A percentile compares a stretch with the other conserved stretches of the same genome.
Conservation (phyloP, 2,329 filamentous ascomycete genomes). For the Alternaria brassicae region DNA sequence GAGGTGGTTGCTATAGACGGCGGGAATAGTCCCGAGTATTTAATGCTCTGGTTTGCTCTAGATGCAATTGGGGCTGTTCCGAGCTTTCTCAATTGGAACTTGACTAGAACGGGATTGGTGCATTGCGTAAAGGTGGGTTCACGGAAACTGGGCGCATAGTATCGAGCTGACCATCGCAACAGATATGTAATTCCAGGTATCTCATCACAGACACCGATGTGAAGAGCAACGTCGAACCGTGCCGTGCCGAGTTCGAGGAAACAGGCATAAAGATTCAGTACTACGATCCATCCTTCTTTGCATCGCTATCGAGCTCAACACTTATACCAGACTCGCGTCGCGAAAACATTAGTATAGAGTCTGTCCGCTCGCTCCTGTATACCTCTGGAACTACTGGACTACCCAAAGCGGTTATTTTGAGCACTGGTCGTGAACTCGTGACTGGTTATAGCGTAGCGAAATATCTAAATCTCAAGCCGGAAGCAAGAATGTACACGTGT, state of each 20-base stretch:
- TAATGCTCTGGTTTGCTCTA: slow-evolving; percentile 50
- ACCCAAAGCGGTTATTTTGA: slow-evolving; percentile 43
- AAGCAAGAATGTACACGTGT: slow-evolving; percentile 45
- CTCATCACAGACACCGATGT: slow-evolving; percentile 54
- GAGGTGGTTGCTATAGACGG: slow-evolving; percentile 49
- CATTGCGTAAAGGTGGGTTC: slow-evolving; percentile 49
- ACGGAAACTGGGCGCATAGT: slow-evolving; percentile 28
- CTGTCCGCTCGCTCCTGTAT: slow-evolving; percentile 43
- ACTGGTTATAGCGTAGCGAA: slow-evolving; percentile 28
- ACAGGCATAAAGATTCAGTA: slow-evolving; percentile 37
- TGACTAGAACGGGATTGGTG: slow-evolving; percentile 44
- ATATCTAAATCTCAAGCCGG: slow-evolving; percentile 40
- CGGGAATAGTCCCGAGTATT: slow-evolving; percentile 46
- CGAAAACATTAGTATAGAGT: slow-evolving; percentile 33
- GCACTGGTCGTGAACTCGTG: slow-evolving; percentile 40
- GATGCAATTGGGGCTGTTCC: slow-evolving; percentile 44
- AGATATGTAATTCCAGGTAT: slow-evolving; percentile 57
- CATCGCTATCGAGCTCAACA: slow-evolving; percentile 29
- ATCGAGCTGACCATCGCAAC: slow-evolving; percentile 57
- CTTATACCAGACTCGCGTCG: slow-evolving; percentile 35
- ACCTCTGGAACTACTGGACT: slow-evolving; percentile 49
- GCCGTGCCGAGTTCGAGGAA: slow-evolving; percentile 31
- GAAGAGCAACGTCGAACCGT: slow-evolving; percentile 56
- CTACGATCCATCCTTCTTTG: slow-evolving; percentile 38
- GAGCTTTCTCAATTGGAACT: slow-evolving; percentile 49